Conservation (phyloP, 768 basidiomycete genomes). For the Leccinum sublutescens region DNA sequence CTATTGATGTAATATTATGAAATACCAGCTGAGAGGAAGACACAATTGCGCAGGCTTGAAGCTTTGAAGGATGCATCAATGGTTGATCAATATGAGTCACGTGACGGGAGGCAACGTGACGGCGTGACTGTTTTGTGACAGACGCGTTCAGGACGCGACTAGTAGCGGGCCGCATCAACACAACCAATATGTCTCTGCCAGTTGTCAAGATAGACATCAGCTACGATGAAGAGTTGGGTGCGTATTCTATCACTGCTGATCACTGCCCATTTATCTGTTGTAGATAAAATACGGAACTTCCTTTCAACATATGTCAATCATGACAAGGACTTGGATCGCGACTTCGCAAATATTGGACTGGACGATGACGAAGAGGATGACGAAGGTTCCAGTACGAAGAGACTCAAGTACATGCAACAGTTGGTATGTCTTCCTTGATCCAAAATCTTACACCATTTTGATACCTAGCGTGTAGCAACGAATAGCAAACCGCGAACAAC, state of each 20-base stretch:
- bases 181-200: conserved; percentile 55
- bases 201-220: conserved; percentile 57
- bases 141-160: conserved; percentile 27
- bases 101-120: conserved; percentile 15
- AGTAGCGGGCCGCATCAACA: conserved; percentile 2
- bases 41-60: too few relatives aligned
- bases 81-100: conserved; percentile 1
- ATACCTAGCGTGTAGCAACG: conserved; percentile 53
- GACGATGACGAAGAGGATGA: conserved; percentile 44
- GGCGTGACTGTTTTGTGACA: conserved; percentile 26
- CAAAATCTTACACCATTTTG: conserved; percentile 19
- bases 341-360: conserved; percentile 71
- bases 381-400: conserved; percentile 35
- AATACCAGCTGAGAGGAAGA: not conserved
- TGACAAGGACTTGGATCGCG: conserved; percentile 63
- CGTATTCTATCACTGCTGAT: not conserved
- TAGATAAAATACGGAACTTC: conserved; percentile 71
- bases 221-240: conserved; percentile 75
- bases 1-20: not conserved
- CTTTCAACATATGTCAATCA: conserved; percentile 63
- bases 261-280: conserved; percentile 2
- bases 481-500: conserved; percentile 90
- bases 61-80: too few relatives aligned
- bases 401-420: conserved; percentile 79
- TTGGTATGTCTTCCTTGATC: conserved; percentile 53